Evolutionary conservation across 139 green algal genomes (phyloP).

Genomic region (Picochlorum sp.): DNA sequence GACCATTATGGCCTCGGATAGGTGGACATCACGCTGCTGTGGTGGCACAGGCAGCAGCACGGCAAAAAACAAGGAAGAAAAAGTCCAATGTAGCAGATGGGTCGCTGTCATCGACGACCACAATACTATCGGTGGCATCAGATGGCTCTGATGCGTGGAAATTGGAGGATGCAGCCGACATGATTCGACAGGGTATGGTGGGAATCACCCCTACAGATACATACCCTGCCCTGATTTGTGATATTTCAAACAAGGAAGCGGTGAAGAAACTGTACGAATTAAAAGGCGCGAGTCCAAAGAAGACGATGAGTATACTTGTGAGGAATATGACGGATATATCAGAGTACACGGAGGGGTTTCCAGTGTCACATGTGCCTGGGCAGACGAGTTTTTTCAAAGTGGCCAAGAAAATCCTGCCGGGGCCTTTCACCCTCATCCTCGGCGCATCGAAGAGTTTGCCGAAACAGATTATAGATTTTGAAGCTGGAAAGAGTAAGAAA

Average conservation of each 20-base stretch:
- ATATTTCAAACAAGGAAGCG: constrained; percentile 54
- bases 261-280: constrained; percentile 57
- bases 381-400: constrained; percentile 62
- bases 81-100: neutral
- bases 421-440: constrained; percentile 85
- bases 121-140: constrained; percentile 19
- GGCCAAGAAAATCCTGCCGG: constrained; percentile 56
- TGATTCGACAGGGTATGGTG: constrained; percentile 51
- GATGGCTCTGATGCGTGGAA: constrained; percentile 69
- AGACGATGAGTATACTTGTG: constrained; percentile 68
- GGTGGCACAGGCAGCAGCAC: no score
- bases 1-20: no score
- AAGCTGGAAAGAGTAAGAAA: constrained; percentile 35
- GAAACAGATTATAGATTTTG: constrained; percentile 38
- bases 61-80: no score
- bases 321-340: constrained; percentile 38
- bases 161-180: constrained; percentile 43
- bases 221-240: constrained; percentile 72
- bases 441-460: constrained; percentile 73
- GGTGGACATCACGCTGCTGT: no score
- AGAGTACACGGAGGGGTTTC: constrained; percentile 63
- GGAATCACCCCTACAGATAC: constrained; percentile 84
- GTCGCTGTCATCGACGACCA: neutral
- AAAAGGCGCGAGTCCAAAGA: constrained; percentile 60
- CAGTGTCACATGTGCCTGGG: constrained; percentile 41